phyloP scores from a whole-genome alignment of 2,329 filamentous ascomycete genomes.

The Verticillium isaacii region DNA sequence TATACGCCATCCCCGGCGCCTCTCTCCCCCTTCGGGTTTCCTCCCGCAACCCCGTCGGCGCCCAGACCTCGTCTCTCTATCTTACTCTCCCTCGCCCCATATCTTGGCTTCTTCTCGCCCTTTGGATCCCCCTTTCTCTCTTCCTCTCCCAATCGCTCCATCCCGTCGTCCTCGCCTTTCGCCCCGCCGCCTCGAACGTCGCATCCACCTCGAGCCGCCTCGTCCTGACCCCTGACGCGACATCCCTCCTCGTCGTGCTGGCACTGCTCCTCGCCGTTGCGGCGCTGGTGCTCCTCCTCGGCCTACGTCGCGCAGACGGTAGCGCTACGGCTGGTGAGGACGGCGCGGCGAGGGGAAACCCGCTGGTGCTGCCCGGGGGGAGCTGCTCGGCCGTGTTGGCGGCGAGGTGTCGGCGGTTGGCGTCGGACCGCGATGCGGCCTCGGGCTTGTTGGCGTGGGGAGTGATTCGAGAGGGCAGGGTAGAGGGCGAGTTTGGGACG shows the following conservation, averaged over 20 bases:
- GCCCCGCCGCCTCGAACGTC: slow-evolving; percentile 7
- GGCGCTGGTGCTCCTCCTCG: slow-evolving; percentile 29
- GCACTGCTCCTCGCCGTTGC: slow-evolving; percentile 31
- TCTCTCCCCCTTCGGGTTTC: slow-evolving; percentile 38
- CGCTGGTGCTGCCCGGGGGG: slow-evolving; percentile 40
- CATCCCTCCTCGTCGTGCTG: slow-evolving; percentile 39
- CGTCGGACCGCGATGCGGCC: slow-evolving; percentile 17
- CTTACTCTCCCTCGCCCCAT: slow-evolving; percentile 43
- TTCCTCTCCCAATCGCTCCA: slow-evolving; percentile 35
- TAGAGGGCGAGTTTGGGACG: neutral
- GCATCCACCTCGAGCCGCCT: neutral
- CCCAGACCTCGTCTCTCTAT: slow-evolving; percentile 41
- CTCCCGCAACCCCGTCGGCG: slow-evolving; percentile 34
- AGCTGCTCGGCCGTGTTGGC: slow-evolving; percentile 48
- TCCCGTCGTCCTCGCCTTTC: slow-evolving; percentile 26
- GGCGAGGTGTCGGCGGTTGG: slow-evolving; percentile 38
- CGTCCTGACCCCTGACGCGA: slow-evolving; percentile 29
- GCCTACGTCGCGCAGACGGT: slow-evolving; percentile 32
- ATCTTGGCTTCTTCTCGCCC: slow-evolving; percentile 37
- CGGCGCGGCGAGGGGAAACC: slow-evolving; percentile 37
- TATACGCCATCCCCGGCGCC: slow-evolving; percentile 30
- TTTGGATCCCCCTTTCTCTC: slow-evolving; percentile 40
- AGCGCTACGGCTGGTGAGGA: slow-evolving; percentile 24
- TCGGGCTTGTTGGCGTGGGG: neutral
- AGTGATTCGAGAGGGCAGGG: neutral